phyloP scores from a whole-genome alignment of 2,329 filamentous ascomycete species.

The Atkinsonella hypoxylon region DNA sequence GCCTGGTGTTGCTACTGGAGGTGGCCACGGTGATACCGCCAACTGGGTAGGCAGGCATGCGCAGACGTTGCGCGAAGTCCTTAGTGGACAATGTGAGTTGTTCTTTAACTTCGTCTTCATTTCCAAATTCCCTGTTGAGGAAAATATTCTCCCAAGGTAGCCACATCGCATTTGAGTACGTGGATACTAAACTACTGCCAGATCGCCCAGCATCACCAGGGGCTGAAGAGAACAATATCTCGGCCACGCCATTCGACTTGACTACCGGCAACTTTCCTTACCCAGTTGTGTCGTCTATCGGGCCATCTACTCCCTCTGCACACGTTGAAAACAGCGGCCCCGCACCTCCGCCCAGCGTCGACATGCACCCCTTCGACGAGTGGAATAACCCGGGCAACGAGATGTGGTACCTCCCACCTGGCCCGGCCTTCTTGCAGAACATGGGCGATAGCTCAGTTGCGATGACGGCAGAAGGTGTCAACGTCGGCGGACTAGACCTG shows the following conservation, averaged over 20 bases:
- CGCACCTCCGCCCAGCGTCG: slow-evolving; percentile 16
- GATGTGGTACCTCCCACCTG: slow-evolving; percentile 56
- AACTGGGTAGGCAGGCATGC: slow-evolving; percentile 26
- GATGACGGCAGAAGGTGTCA: slow-evolving; percentile 56
- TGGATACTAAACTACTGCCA: slow-evolving; percentile 8
- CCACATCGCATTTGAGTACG: too few species aligned
- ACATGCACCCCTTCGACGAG: slow-evolving; percentile 37
- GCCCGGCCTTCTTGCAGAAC: slow-evolving; percentile 53
- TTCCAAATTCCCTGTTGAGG: background rate
- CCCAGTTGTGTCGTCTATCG: slow-evolving; percentile 35
- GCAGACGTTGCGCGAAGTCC: slow-evolving; percentile 27
- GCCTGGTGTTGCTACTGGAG: background rate
- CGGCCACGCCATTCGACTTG: slow-evolving; percentile 51
- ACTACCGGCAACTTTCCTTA: slow-evolving; percentile 43
- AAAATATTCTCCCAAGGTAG: background rate
- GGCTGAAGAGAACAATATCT: slow-evolving; percentile 39
- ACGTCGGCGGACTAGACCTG: slow-evolving; percentile 53
- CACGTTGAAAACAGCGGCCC: slow-evolving; percentile 18
- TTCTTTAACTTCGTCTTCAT: background rate
- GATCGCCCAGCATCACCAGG: slow-evolving; percentile 23
- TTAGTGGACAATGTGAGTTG: slow-evolving; percentile 25
- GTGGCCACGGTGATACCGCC: slow-evolving; percentile 12
- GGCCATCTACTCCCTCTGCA: slow-evolving; percentile 37
- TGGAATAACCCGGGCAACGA: slow-evolving; percentile 45
- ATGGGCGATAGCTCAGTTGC: slow-evolving; percentile 48